Percentiles rank a stretch among this genome's conserved stretches.
Conservation (phyloP, 345 rosid genomes). For the Acer negundo region DNA sequence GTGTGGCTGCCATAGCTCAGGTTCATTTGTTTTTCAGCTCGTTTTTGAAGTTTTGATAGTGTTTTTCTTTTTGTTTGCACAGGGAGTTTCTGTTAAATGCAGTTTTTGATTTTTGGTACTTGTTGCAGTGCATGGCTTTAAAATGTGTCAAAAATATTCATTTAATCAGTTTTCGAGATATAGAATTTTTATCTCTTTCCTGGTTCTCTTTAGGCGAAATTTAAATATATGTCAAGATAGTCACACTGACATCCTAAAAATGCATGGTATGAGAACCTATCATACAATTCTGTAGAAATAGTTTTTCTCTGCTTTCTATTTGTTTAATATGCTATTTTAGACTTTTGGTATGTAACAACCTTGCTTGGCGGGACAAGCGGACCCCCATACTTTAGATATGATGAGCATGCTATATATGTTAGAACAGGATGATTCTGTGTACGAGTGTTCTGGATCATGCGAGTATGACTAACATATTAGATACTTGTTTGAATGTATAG, state of each 20-base stretch:
- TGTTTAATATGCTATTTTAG: no score
- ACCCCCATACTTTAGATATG: not conserved
- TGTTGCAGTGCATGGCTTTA: not conserved
- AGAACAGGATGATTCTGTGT: not conserved
- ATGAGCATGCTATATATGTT: not conserved
- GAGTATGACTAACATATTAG: not conserved
- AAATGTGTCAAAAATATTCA: not conserved
- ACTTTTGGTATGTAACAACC: no score
- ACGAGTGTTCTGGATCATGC: not conserved
- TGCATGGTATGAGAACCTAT: not conserved
- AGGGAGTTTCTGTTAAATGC: not conserved
- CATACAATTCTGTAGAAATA: not conserved
- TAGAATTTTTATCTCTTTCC: not conserved
- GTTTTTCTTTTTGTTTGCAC: not conserved
- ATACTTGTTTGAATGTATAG: conserved; percentile 34
- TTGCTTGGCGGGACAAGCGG: no score
- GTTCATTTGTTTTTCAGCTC: conserved; percentile 38
- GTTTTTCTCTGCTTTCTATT: not conserved
- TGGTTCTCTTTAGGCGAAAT: not conserved
- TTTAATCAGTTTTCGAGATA: not conserved
- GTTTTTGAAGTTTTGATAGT: not conserved
- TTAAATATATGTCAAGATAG: not conserved
- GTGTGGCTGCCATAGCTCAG: conserved; percentile 93
- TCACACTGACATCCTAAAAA: not conserved
- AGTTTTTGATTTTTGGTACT: not conserved